Evolutionary conservation across 2,329 filamentous ascomycete genomes (phyloP).

Genomic region (Lachnellula suecica): DNA sequence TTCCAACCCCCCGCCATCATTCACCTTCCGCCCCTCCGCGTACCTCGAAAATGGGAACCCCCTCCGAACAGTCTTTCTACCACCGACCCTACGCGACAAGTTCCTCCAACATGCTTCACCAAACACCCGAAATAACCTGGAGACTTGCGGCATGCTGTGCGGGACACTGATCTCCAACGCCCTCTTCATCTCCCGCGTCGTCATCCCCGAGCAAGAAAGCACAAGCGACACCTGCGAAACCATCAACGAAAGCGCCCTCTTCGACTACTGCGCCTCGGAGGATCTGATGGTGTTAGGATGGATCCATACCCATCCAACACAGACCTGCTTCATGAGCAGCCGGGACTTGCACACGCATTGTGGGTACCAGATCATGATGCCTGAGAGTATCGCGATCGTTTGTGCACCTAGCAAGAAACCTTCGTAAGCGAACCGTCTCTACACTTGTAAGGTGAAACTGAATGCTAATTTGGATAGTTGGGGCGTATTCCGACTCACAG

Average conservation of each 20-base stretch:
- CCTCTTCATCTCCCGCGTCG: conserved; percentile 81
- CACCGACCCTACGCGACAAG: conserved; percentile 66
- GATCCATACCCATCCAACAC: conserved; percentile 97
- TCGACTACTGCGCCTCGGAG: conserved; percentile 69
- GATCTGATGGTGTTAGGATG: conserved; percentile 48
- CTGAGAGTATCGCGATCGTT: conserved; percentile 94
- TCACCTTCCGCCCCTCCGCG: conserved; percentile 80
- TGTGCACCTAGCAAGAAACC: conserved; percentile 82
- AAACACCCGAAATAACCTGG: conserved; percentile 80
- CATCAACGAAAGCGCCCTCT: conserved; percentile 78
- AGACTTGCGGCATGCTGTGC: conserved; percentile 94
- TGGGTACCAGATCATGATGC: conserved; percentile 94
- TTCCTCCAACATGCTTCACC: conserved; percentile 73
- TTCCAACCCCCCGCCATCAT: conserved; percentile 31
- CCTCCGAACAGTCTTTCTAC: conserved; percentile 85
- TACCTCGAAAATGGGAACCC: conserved; percentile 88
- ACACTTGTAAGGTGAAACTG: background rate
- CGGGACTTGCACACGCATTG: conserved; percentile 91
- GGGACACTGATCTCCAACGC: conserved; percentile 91
- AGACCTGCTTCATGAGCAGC: conserved; percentile 97
- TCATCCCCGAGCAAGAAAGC: conserved; percentile 87
- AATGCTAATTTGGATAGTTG: conserved; percentile 53
- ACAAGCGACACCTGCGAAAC: conserved; percentile 96
- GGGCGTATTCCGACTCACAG: conserved; percentile 89
- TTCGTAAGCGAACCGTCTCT: conserved; percentile 53